Percentiles rank a stretch among this genome's conserved stretches.
Conservation (phyloP, 148 eudicot species). For the Silene uniflora region DNA sequence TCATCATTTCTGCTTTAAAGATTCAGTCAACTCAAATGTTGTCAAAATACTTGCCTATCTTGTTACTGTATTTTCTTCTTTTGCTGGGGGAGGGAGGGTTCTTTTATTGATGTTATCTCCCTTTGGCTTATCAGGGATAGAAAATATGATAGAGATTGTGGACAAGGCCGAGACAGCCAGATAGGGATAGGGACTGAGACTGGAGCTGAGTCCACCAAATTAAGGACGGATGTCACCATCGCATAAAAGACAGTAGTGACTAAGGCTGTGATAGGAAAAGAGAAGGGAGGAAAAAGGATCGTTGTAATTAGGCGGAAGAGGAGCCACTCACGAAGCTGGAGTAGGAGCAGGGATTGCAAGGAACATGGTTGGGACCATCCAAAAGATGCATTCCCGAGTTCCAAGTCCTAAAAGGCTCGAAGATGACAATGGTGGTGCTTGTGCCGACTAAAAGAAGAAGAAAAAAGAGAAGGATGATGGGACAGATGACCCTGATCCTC, state of each 20-base stretch:
- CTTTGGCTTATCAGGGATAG: conserved; percentile 39
- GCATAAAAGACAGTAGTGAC: conserved; percentile 63
- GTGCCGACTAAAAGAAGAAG: conserved; percentile 53
- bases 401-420: conserved; percentile 68
- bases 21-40: not conserved
- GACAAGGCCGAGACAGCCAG: conserved; percentile 30
- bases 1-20: not conserved
- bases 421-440: conserved; percentile 39
- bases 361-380: conserved; percentile 60
- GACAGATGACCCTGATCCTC: conserved; percentile 92
- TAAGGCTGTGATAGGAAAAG: conserved; percentile 60
- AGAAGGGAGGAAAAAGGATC: conserved; percentile 36
- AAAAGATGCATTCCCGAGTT: conserved; percentile 54
- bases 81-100: too few relatives aligned
- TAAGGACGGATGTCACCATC: conserved; percentile 49
- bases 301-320: conserved; percentile 48
- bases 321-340: conserved; percentile 78
- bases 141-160: conserved; percentile 32
- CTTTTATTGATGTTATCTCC: not conserved
- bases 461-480: conserved; percentile 78
- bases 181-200: conserved; percentile 33
- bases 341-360: conserved; percentile 71
- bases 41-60: not conserved
- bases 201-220: conserved; percentile 39
- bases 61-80: not conserved